Conservation (phyloP, 306 rosid species). For the Cicer judaicum region DNA sequence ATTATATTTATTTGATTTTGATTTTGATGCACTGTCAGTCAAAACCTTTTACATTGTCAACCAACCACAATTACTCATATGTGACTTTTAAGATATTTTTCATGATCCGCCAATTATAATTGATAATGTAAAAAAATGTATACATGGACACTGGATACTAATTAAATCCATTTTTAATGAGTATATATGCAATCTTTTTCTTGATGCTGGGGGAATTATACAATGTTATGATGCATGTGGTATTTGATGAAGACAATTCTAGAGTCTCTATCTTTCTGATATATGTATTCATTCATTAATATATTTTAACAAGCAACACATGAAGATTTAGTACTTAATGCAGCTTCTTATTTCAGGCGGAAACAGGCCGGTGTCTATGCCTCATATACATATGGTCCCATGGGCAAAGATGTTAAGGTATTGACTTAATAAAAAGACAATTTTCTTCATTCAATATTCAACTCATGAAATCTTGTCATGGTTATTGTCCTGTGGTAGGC, state of each 20-base stretch:
- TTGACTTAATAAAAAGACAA: conserved; percentile 15
- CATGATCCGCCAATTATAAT: too few relatives aligned
- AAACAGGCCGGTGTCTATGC: conserved; percentile 79
- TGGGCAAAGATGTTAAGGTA: conserved; percentile 75
- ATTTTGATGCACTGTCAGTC: too few relatives aligned
- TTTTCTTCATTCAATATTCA: not conserved
- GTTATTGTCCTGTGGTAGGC: not conserved
- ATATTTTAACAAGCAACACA: not conserved
- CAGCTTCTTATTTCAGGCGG: conserved; percentile 58
- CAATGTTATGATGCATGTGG: not conserved
- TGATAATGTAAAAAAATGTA: too few relatives aligned
- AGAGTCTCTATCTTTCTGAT: conserved; percentile 1
- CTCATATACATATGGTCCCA: conserved; percentile 74
- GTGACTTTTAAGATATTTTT: too few relatives aligned
- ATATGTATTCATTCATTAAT: not conserved
- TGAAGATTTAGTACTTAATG: conserved; percentile 39
- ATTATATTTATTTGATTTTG: not conserved
- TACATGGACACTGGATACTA: too few relatives aligned
- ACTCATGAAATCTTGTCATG: conserved; percentile 16
- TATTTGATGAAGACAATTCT: conserved; percentile 6
- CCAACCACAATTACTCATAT: too few relatives aligned
- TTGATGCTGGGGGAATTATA: conserved; percentile 16
- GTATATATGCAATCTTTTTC: not conserved
- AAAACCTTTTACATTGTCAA: too few relatives aligned
- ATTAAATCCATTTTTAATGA: too few relatives aligned